Percentiles rank a stretch among this genome's conserved stretches.
Evolutionary conservation across 345 rosid genomes (phyloP).

Genomic region (Eutrema heterophyllum): DNA sequence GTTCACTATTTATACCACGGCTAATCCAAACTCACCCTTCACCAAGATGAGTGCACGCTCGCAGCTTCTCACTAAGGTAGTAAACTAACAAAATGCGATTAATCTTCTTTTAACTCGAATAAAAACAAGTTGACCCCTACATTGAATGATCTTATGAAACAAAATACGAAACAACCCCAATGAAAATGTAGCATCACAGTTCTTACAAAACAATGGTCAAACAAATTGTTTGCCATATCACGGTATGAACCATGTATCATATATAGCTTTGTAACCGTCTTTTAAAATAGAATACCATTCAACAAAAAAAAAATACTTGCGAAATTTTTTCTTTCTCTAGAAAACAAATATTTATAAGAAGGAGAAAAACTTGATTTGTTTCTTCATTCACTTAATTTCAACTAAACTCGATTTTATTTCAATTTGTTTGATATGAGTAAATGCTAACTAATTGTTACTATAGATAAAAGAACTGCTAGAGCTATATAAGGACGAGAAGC

Average conservation of each 20-base stretch:
- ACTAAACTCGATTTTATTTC: background rate
- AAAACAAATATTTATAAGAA: too few relatives aligned
- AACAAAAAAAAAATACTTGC: too few relatives aligned
- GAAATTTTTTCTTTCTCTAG: too few relatives aligned
- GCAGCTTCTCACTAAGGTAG: conserved; percentile 44
- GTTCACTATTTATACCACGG: conserved; percentile 63
- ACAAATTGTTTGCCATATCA: background rate
- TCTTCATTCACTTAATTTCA: background rate
- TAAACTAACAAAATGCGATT: background rate
- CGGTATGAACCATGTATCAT: too few relatives aligned
- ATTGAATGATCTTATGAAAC: background rate
- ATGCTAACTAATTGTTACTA: background rate
- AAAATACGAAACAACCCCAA: background rate
- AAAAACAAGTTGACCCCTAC: background rate
- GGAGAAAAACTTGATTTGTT: background rate
- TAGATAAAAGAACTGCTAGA: conserved; percentile 44
- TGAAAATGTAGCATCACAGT: background rate
- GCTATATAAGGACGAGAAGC: conserved; percentile 46
- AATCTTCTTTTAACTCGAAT: background rate
- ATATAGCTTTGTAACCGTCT: too few relatives aligned
- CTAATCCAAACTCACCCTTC: conserved; percentile 51
- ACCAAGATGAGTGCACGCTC: conserved; percentile 53
- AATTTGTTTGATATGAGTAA: background rate
- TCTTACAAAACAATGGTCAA: background rate
- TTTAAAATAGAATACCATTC: too few relatives aligned